A percentile compares a stretch with the other conserved stretches of the same genome.
Conservation (phyloP, 1,139 yeast species). For the Kurtzmaniella natalensis region DNA sequence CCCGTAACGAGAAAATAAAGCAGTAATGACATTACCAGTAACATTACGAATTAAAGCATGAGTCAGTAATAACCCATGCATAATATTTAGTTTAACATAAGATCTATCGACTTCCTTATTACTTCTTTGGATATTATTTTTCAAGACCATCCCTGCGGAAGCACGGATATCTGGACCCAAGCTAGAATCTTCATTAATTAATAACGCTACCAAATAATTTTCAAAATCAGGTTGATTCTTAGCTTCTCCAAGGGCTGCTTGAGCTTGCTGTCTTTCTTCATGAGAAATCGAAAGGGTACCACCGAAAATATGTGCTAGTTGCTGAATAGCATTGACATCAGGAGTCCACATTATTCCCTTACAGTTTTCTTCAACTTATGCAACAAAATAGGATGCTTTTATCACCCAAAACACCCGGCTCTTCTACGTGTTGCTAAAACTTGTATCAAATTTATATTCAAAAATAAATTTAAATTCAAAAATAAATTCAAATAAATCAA, state of each 20-base stretch:
- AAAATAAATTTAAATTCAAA: too few species aligned
- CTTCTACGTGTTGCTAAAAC: too few species aligned
- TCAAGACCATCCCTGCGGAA: constrained; percentile 82
- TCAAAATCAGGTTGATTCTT: constrained; percentile 69
- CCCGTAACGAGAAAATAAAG: constrained; percentile 72
- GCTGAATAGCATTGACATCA: constrained; percentile 55
- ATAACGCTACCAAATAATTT: constrained; percentile 69
- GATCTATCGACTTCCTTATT: constrained; percentile 34
- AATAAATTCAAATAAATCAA: too few species aligned
- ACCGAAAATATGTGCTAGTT: constrained; percentile 57
- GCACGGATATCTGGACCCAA: constrained; percentile 62
- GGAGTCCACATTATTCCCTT: constrained; percentile 64
- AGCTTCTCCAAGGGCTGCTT: constrained; percentile 65
- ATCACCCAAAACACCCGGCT: too few species aligned
- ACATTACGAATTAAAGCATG: constrained; percentile 72
- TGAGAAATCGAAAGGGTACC: constrained; percentile 63
- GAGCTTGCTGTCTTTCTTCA: constrained; percentile 53
- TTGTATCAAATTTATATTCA: too few species aligned
- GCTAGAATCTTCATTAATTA: constrained; percentile 47
- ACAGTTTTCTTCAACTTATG: too few species aligned
- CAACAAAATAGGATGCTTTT: too few species aligned
- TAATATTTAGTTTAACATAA: constrained; percentile 58
- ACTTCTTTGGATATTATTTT: constrained; percentile 51
- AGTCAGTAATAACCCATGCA: constrained; percentile 62
- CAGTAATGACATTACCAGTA: constrained; percentile 86